Conservation (phyloP, 2,329 filamentous ascomycete species). For the Ambrosiella cleistominuta region DNA sequence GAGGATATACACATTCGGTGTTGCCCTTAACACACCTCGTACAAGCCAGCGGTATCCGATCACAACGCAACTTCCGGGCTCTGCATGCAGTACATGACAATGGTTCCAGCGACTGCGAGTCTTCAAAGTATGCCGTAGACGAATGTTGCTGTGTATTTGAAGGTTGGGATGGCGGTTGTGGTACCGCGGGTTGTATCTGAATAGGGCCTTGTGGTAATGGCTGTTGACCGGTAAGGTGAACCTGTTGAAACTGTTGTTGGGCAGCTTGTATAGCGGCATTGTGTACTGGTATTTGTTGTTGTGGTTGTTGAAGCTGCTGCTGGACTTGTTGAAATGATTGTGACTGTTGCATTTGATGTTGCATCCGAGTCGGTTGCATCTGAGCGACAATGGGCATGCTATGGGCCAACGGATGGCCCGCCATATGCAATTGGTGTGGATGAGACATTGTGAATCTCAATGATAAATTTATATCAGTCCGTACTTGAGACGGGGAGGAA, state of each 20-base stretch:
- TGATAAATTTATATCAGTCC: neutral
- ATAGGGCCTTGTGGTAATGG: neutral
- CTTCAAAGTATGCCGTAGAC: neutral
- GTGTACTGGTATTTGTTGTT: neutral
- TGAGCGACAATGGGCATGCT: neutral
- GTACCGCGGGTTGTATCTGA: neutral
- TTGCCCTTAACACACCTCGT: constrained; percentile 59
- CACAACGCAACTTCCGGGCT: constrained; percentile 72
- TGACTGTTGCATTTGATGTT: neutral
- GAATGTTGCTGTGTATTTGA: neutral
- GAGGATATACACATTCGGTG: constrained; percentile 72
- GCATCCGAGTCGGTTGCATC: neutral
- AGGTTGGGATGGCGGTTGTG: neutral
- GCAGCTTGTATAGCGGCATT: no score
- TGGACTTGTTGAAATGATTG: neutral
- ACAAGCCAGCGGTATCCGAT: constrained; percentile 63
- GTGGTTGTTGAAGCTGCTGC: neutral
- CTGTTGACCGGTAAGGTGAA: neutral
- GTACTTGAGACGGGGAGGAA: neutral
- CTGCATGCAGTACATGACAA: constrained; percentile 75
- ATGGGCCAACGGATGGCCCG: neutral
- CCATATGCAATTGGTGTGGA: neutral
- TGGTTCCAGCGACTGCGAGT: constrained; percentile 20
- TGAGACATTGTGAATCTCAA: neutral
- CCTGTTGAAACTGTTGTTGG: neutral